Evolutionary conservation across 2,329 filamentous ascomycete species (phyloP).

Genomic region (Mycosphaerella sp.): DNA sequence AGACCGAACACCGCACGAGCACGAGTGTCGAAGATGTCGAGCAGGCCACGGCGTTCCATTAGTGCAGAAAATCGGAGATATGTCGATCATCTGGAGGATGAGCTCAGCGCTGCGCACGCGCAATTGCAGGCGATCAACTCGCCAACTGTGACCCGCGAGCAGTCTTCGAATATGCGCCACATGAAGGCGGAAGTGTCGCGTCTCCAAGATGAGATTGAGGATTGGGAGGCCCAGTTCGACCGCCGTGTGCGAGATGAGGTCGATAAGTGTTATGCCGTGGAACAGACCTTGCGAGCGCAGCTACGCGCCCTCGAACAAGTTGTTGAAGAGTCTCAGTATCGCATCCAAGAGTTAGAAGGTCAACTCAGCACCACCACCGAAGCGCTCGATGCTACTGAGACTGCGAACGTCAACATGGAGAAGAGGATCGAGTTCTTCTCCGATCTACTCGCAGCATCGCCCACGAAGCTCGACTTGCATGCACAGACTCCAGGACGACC

Average conservation of each 20-base stretch:
- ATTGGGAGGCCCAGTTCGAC: constrained; percentile 37
- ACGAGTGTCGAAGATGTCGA: constrained; percentile 16
- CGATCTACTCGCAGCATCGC: constrained; percentile 34
- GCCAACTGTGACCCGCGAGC: constrained; percentile 35
- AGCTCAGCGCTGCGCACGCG: constrained; percentile 39
- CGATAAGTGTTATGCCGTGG: constrained; percentile 28
- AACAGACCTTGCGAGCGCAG: constrained; percentile 27
- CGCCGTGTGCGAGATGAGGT: constrained; percentile 33
- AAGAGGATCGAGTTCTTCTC: constrained; percentile 37
- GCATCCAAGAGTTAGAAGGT: constrained; percentile 33
- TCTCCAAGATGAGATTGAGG: constrained; percentile 33
- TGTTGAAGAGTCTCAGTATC: constrained; percentile 27
- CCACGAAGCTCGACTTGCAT: constrained; percentile 34
- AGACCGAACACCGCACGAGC: constrained; percentile 11
- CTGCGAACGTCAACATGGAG: constrained; percentile 36
- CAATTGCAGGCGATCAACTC: constrained; percentile 38
- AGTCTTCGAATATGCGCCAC: constrained; percentile 35
- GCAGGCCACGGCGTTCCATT: constrained; percentile 29
- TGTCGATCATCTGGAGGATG: constrained; percentile 46
- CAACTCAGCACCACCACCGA: constrained; percentile 30
- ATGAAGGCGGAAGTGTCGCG: constrained; percentile 33
- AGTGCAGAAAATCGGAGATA: constrained; percentile 42
- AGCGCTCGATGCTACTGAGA: constrained; percentile 32
- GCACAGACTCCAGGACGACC: constrained; percentile 26
- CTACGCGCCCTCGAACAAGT: constrained; percentile 30